Conservation (phyloP, 441 rosid species). For the Populus tomentosa region DNA sequence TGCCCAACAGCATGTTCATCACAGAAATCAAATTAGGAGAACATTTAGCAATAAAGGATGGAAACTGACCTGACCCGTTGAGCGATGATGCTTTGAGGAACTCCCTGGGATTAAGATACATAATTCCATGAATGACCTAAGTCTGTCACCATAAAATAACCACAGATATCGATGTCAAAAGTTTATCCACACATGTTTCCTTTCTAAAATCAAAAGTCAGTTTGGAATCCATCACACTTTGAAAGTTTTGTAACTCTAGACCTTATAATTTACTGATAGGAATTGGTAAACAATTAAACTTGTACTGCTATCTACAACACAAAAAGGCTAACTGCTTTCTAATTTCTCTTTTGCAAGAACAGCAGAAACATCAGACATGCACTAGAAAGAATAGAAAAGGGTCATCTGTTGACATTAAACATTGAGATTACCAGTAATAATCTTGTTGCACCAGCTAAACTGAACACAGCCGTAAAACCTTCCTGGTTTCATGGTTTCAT, state of each 20-base stretch:
- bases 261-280: not conserved
- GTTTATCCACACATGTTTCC: not conserved
- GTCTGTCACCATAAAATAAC: slow-evolving; percentile 44
- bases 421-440: not conserved
- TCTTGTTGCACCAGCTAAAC: not conserved
- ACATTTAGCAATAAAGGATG: slow-evolving; percentile 8
- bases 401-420: not conserved
- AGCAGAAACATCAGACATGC: not conserved
- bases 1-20: not conserved
- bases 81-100: slow-evolving; percentile 47
- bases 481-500: not conserved
- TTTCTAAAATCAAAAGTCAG: not conserved
- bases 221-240: not conserved
- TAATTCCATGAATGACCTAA: slow-evolving; percentile 86
- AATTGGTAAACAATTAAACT: not conserved
- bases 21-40: not conserved
- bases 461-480: not conserved
- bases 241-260: not conserved
- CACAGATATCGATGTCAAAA: slow-evolving; percentile 4
- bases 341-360: not conserved
- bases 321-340: not conserved
- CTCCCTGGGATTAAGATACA: slow-evolving; percentile 86
- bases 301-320: not conserved
- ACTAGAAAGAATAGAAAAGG: not conserved
- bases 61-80: slow-evolving; percentile 51